These are phyloP conservation scores for Phalaenopsis aphrodite DNA, from an alignment of 106 monocot species.

Conservation along the genomic window DNA sequence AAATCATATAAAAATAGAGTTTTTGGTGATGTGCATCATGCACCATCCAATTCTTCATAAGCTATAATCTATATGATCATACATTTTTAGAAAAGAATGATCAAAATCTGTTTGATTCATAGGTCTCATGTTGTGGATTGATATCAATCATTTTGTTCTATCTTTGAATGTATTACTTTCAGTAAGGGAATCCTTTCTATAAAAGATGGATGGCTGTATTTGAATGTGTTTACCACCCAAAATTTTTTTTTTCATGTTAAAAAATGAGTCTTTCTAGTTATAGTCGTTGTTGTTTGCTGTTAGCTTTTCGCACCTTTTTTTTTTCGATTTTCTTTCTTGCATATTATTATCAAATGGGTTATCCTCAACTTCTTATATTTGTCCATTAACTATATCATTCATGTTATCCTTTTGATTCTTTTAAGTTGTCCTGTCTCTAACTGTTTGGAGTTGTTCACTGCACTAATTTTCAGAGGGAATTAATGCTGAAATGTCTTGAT, in stretches of 20 bases:
- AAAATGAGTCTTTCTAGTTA: too few relatives aligned
- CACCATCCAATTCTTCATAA: too few relatives aligned
- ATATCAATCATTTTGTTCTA: neutral
- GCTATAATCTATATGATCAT: too few relatives aligned
- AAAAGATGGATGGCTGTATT: neutral
- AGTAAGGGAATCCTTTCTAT: neutral
- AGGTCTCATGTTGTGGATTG: neutral
- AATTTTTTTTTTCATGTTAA: neutral
- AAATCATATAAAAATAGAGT: too few relatives aligned
- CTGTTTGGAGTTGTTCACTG: neutral
- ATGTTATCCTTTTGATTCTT: neutral
- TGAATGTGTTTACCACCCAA: neutral
- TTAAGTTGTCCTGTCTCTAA: neutral
- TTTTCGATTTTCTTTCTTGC: neutral
- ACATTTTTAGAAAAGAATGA: too few relatives aligned
- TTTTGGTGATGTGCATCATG: too few relatives aligned
- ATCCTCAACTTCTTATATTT: neutral
- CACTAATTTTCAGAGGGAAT: conserved; percentile 54
- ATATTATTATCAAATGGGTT: neutral
- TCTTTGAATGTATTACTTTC: neutral
- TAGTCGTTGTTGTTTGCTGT: neutral
- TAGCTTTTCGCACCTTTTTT: neutral
- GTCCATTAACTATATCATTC: neutral
- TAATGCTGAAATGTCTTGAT: conserved; percentile 86
- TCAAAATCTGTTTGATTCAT: neutral